phyloP scores from a whole-genome alignment of 305 asterid genomes.

The Euphrasia arctica region DNA sequence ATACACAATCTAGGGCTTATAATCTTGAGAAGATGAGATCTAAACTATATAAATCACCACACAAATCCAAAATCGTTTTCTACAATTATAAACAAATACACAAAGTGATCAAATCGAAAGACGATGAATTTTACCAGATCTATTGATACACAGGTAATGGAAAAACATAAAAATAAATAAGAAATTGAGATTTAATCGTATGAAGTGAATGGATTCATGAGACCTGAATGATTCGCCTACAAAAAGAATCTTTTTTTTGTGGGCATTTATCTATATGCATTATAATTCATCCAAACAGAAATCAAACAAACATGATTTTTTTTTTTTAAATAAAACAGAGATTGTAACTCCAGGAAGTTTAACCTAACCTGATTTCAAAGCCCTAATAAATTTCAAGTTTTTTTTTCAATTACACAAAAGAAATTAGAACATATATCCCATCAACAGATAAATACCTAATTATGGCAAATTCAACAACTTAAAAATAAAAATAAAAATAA shows the following conservation, averaged over 20 bases:
- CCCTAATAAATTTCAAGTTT: neutral
- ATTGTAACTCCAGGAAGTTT: neutral
- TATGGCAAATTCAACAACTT: neutral
- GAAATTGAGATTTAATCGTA: neutral
- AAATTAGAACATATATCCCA: slow-evolving; percentile 2
- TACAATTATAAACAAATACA: too few relatives aligned
- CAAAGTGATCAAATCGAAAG: too few relatives aligned
- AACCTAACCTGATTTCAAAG: neutral
- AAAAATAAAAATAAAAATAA: slow-evolving; percentile 25
- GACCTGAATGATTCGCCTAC: too few relatives aligned
- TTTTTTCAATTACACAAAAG: slow-evolving; percentile 6
- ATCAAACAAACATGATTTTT: too few relatives aligned
- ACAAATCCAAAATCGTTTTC: too few relatives aligned
- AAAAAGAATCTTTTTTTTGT: too few relatives aligned
- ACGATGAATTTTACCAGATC: slow-evolving; percentile 27
- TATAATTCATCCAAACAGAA: too few relatives aligned
- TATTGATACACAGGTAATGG: neutral
- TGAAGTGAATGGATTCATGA: slow-evolving; percentile 22
- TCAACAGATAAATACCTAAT: slow-evolving; percentile 18
- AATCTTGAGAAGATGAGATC: slow-evolving; percentile 15
- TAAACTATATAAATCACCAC: neutral
- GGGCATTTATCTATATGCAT: too few relatives aligned
- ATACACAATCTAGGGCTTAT: neutral
- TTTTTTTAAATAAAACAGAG: neutral
- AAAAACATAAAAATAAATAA: slow-evolving; percentile 5